Percentiles rank a stretch among this genome's conserved stretches.
Evolutionary conservation across 169 alveolate genomes (phyloP).

Genomic region (Eimeria praecox): DNA sequence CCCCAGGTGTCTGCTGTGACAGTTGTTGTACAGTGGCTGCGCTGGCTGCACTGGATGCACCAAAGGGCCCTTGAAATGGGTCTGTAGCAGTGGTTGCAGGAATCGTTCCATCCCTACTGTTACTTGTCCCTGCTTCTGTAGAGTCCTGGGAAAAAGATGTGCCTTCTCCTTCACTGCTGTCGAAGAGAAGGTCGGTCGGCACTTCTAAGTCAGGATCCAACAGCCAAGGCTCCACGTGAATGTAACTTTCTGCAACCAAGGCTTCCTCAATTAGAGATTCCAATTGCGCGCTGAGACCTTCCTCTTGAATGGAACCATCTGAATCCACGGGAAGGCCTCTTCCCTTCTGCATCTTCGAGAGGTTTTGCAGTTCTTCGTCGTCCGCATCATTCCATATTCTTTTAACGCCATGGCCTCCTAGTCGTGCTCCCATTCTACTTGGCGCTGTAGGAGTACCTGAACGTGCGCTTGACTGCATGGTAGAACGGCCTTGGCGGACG

Average conservation of each 20-base stretch:
- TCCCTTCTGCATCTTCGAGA: background rate
- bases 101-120: background rate
- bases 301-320: background rate
- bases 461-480: background rate
- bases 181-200: background rate
- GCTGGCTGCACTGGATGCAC: background rate
- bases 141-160: background rate
- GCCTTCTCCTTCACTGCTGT: background rate
- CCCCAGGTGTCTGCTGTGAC: background rate
- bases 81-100: background rate
- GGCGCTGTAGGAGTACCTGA: background rate
- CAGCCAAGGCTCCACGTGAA: background rate
- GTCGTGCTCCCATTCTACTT: background rate
- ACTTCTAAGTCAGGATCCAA: background rate
- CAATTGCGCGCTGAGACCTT: background rate
- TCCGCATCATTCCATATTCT: background rate
- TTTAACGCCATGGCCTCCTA: background rate
- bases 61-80: background rate
- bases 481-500: too few relatives aligned
- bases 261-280: background rate
- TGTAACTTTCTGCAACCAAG: background rate
- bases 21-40: background rate
- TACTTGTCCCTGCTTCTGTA: conserved; percentile 1
- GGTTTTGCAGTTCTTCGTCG: background rate
- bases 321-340: background rate